Conservation (phyloP, 495 filamentous ascomycete species). For the Delitschia confertaspora region DNA sequence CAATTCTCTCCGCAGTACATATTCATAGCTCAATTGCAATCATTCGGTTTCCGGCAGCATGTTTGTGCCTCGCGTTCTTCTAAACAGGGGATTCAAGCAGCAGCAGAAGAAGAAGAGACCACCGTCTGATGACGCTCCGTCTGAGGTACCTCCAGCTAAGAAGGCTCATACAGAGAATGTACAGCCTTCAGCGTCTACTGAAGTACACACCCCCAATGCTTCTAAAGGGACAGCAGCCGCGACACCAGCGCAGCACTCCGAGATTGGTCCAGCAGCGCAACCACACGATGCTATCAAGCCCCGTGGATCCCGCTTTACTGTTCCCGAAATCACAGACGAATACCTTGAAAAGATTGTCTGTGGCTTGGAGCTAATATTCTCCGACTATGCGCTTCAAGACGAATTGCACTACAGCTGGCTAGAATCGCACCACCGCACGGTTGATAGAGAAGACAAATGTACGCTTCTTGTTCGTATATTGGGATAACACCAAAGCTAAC, state of each 20-base stretch:
- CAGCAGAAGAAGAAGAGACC: no score
- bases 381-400: slow-evolving; percentile 30
- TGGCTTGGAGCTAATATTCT: slow-evolving; percentile 34
- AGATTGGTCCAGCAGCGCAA: no score
- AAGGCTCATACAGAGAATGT: no score
- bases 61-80: slow-evolving; percentile 34
- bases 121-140: no score
- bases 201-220: no score
- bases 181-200: no score
- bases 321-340: slow-evolving; percentile 5
- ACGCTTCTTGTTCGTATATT: slow-evolving; percentile 1
- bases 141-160: no score
- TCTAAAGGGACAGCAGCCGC: no score
- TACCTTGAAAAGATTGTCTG: slow-evolving; percentile 25
- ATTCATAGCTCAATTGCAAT: no score
- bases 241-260: no score
- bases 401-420: slow-evolving; percentile 29
- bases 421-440: slow-evolving; percentile 21
- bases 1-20: no score
- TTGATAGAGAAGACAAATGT: slow-evolving; percentile 35
- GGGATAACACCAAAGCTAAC: slow-evolving; percentile 3
- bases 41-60: slow-evolving; percentile 6
- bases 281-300: no score
- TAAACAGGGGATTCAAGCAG: slow-evolving; percentile 12
- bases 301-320: slow-evolving; percentile 6